These are phyloP conservation scores for Neofusicoccum sp. DNA, from an alignment of 2,329 filamentous ascomycete species.

Conservation along the genomic window DNA sequence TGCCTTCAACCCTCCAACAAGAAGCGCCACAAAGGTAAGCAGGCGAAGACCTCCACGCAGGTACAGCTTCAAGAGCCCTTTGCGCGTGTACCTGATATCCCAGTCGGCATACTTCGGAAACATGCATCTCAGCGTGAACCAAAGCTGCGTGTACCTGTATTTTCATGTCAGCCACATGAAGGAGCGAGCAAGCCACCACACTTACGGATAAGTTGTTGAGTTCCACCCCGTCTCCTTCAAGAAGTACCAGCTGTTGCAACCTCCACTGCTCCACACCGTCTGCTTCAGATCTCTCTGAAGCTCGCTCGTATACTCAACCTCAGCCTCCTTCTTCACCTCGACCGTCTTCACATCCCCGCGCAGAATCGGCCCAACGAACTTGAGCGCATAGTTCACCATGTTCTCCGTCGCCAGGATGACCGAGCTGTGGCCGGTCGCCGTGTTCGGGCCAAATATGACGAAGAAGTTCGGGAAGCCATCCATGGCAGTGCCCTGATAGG, in stretches of 20 bases:
- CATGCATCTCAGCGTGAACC: conserved; percentile 50
- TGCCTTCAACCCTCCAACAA: not conserved
- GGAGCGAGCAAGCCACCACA: conserved; percentile 8
- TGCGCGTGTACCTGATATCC: conserved; percentile 51
- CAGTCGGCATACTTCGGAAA: conserved; percentile 57
- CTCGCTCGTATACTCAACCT: conserved; percentile 47
- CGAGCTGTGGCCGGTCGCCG: conserved; percentile 60
- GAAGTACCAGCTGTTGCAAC: conserved; percentile 52
- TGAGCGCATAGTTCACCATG: conserved; percentile 58
- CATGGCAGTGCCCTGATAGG: conserved; percentile 59
- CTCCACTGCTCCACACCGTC: conserved; percentile 48
- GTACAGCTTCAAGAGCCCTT: conserved; percentile 40
- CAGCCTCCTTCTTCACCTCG: conserved; percentile 51
- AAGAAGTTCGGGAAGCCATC: conserved; percentile 66
- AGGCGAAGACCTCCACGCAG: not conserved
- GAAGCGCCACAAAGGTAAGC: not conserved
- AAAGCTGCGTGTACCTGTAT: conserved; percentile 49
- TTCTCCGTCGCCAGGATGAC: conserved; percentile 62
- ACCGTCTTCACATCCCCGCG: conserved; percentile 44
- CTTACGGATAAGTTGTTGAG: conserved; percentile 38
- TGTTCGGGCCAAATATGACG: conserved; percentile 63
- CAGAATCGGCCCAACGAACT: conserved; percentile 57
- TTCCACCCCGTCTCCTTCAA: conserved; percentile 49
- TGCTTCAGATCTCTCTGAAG: conserved; percentile 48
- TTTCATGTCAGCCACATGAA: conserved; percentile 20